Evolutionary conservation across 192 early-diverging fungal species (phyloP).

Genomic region (Mortierella antarctica): DNA sequence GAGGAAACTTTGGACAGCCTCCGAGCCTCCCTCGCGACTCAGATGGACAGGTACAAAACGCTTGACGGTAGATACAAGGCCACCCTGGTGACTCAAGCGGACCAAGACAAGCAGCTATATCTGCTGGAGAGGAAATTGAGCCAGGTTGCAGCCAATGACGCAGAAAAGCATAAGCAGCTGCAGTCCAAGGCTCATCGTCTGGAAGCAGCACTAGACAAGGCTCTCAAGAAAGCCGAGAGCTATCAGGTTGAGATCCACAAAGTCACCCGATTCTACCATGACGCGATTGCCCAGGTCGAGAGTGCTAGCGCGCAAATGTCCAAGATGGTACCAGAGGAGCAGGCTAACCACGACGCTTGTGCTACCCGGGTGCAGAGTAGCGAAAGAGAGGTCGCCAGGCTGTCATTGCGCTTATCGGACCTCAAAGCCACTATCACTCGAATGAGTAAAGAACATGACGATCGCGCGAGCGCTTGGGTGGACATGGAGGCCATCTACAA

Average conservation of each 20-base stretch:
- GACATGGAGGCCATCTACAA: constrained; percentile 13
- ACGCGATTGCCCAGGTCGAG: constrained; percentile 7
- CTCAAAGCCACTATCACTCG: neutral
- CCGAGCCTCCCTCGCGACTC: neutral
- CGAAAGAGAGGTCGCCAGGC: constrained; percentile 7
- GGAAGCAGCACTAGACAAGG: constrained; percentile 8
- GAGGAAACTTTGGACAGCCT: constrained; percentile 14
- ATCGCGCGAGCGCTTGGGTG: constrained; percentile 3
- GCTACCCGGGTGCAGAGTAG: constrained; percentile 7
- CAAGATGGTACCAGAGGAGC: constrained; percentile 18
- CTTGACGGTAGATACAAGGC: constrained; percentile 24
- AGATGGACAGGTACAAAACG: constrained; percentile 20
- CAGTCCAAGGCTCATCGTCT: constrained; percentile 9
- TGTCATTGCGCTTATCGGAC: neutral
- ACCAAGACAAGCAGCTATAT: constrained; percentile 22
- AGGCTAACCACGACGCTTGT: constrained; percentile 24
- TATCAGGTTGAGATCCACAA: constrained; percentile 28
- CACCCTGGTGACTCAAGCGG: neutral
- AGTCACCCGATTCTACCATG: constrained; percentile 8
- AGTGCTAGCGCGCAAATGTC: neutral
- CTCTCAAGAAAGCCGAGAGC: constrained; percentile 3
- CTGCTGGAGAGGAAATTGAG: constrained; percentile 15
- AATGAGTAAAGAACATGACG: neutral
- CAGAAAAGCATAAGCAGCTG: neutral
- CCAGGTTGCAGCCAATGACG: constrained; percentile 6